Conservation (phyloP, 2,329 filamentous ascomycete species). For the Exophiala viscosa region DNA sequence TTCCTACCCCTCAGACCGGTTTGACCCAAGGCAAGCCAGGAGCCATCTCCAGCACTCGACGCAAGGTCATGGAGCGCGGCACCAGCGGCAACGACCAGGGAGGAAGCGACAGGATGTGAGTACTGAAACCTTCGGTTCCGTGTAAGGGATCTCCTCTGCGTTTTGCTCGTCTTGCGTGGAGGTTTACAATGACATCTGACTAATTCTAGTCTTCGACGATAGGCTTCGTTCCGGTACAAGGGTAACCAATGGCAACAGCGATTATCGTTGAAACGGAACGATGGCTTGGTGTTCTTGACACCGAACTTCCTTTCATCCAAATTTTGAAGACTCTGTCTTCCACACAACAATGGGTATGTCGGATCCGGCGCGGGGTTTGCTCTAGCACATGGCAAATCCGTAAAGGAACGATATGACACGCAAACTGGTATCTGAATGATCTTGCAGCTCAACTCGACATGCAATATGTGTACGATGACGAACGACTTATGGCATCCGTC, state of each 20-base stretch:
- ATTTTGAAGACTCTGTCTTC: conserved; percentile 18
- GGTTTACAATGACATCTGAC: conserved; percentile 71
- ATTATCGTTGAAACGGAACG: conserved; percentile 53
- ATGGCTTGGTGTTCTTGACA: conserved; percentile 36
- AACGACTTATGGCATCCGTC: conserved; percentile 10
- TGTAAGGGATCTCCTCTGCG: conserved; percentile 88
- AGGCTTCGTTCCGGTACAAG: conserved; percentile 81
- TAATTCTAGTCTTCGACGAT: conserved; percentile 81
- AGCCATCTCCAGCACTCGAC: conserved; percentile 70
- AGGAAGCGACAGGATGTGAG: conserved; percentile 94
- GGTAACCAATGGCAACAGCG: conserved; percentile 52
- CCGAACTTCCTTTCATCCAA: conserved; percentile 20
- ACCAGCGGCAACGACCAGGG: conserved; percentile 57
- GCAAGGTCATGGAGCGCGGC: conserved; percentile 76
- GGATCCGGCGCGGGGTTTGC: conserved; percentile 31
- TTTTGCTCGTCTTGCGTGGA: conserved; percentile 76
- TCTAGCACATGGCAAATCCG: conserved; percentile 32
- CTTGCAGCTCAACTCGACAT: conserved; percentile 19
- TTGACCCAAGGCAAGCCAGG: conserved; percentile 65
- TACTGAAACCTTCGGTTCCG: conserved; percentile 69
- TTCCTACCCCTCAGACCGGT: conserved; percentile 49
- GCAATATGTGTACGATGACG: conserved; percentile 18
- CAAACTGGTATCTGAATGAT: conserved; percentile 21
- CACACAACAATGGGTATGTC: conserved; percentile 27
- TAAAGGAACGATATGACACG: conserved; percentile 22